Evolutionary conservation across 352 stramenopile species (phyloP).

Genomic region (Globisporangium nodosum): DNA sequence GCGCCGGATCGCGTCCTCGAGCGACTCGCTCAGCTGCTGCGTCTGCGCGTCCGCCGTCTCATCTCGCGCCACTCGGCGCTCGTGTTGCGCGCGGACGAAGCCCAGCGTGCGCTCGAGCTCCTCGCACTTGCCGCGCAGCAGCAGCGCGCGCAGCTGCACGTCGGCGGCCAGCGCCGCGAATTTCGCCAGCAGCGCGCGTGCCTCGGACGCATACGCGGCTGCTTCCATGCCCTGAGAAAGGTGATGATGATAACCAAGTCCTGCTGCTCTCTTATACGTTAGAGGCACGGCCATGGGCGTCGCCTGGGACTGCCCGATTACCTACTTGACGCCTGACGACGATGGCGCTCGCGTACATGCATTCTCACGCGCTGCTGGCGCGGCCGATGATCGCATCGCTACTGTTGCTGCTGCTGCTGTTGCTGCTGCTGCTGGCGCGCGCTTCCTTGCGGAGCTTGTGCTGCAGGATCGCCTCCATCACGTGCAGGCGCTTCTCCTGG

Average conservation of each 20-base stretch:
- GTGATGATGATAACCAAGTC: too few species aligned
- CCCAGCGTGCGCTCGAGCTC: conserved; percentile 25
- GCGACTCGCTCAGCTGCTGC: conserved; percentile 27
- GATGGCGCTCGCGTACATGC: too few species aligned
- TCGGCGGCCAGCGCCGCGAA: conserved; percentile 18
- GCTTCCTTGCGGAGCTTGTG: conserved; percentile 51
- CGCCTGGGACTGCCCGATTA: too few species aligned
- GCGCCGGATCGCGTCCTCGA: conserved; percentile 42
- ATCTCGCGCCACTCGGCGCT: conserved; percentile 5
- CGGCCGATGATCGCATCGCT: neutral
- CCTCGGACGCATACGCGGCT: neutral
- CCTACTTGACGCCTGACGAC: too few species aligned
- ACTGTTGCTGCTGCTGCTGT: neutral
- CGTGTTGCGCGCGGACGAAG: conserved; percentile 10
- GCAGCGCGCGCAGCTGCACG: conserved; percentile 23
- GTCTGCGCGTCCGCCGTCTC: conserved; percentile 17
- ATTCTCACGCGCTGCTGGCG: neutral
- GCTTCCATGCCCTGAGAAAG: neutral
- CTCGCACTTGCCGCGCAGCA: conserved; percentile 31
- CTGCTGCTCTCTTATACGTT: too few species aligned
- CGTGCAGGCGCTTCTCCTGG: conserved; percentile 62
- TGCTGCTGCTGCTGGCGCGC: conserved; percentile 1
- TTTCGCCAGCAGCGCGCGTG: conserved; percentile 9
- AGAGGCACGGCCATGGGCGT: too few species aligned
- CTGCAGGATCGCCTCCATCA: conserved; percentile 56